Percentiles rank a stretch among this genome's conserved stretches.
phyloP scores from a whole-genome alignment of 176 grass and related monocot genomes.

The Oryza coarctata region DNA sequence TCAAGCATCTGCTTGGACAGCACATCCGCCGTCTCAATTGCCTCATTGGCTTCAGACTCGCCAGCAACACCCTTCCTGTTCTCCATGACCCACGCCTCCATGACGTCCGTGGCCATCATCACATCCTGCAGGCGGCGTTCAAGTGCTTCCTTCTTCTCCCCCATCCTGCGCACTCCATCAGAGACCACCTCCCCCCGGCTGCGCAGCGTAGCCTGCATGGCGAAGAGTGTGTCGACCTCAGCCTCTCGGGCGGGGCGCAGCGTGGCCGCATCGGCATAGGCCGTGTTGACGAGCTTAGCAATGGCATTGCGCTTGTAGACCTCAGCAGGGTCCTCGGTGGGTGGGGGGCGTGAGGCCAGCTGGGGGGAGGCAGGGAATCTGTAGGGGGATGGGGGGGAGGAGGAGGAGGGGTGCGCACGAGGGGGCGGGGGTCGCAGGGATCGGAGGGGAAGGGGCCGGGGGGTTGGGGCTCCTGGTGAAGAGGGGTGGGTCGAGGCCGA shows the following conservation, averaged over 20 bases:
- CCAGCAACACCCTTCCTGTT: constrained; percentile 28
- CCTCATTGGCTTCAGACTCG: constrained; percentile 41
- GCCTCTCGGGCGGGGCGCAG: constrained; percentile 46
- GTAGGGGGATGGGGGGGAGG: constrained; percentile 17
- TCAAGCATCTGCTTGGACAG: constrained; percentile 81
- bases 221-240: constrained; percentile 62
- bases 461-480: constrained; percentile 47
- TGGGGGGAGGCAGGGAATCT: constrained; percentile 40
- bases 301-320: constrained; percentile 67
- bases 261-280: constrained; percentile 22
- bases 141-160: constrained; percentile 63
- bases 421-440: constrained; percentile 17
- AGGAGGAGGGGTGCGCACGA: background rate
- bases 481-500: constrained; percentile 75
- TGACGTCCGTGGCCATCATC: constrained; percentile 62
- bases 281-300: constrained; percentile 58
- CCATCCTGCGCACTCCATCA: constrained; percentile 50
- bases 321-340: constrained; percentile 59
- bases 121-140: constrained; percentile 73
- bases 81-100: constrained; percentile 60
- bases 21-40: constrained; percentile 40
- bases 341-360: constrained; percentile 17
- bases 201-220: constrained; percentile 59
- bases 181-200: constrained; percentile 45
- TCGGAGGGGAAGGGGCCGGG: constrained; percentile 13